These are phyloP conservation scores for Penicillium occitanis DNA, from an alignment of 2,329 filamentous ascomycete genomes.

Conservation along the genomic window DNA sequence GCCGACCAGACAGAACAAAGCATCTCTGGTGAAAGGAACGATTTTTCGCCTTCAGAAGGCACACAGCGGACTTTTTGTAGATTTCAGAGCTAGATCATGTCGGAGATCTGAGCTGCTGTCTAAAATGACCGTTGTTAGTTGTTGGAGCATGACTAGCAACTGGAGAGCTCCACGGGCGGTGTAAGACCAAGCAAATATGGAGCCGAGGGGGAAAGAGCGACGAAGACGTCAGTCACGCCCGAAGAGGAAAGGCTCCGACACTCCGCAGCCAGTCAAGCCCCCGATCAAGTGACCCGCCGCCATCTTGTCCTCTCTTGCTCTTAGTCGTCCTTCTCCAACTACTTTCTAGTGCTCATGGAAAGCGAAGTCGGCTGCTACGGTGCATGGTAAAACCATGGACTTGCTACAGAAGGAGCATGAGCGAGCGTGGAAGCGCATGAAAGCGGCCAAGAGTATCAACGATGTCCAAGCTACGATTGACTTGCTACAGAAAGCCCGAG, in stretches of 20 bases:
- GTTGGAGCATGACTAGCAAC: not conserved
- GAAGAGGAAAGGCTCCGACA: constrained; percentile 3
- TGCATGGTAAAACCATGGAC: constrained; percentile 51
- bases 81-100: not conserved
- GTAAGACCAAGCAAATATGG: not conserved
- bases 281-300: constrained; percentile 6
- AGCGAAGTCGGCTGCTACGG: constrained; percentile 7
- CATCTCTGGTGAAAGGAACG: constrained; percentile 27
- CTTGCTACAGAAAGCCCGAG: constrained; percentile 69
- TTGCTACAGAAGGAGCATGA: constrained; percentile 71
- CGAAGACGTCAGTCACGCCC: constrained; percentile 6
- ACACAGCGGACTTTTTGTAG: not conserved
- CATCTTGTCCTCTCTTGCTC: not conserved
- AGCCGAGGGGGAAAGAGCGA: not conserved
- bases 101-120: not conserved
- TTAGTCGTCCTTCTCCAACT: not conserved
- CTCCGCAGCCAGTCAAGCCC: constrained; percentile 1
- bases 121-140: not conserved
- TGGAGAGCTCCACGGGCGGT: constrained; percentile 9
- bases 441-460: constrained; percentile 67
- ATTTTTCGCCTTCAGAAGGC: not conserved
- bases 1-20: constrained; percentile 26
- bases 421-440: constrained; percentile 67
- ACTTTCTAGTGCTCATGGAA: constrained; percentile 1
- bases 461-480: constrained; percentile 84